Evolutionary conservation across 2,329 filamentous ascomycete species (phyloP).

Genomic region (Magnaporthales sp.): DNA sequence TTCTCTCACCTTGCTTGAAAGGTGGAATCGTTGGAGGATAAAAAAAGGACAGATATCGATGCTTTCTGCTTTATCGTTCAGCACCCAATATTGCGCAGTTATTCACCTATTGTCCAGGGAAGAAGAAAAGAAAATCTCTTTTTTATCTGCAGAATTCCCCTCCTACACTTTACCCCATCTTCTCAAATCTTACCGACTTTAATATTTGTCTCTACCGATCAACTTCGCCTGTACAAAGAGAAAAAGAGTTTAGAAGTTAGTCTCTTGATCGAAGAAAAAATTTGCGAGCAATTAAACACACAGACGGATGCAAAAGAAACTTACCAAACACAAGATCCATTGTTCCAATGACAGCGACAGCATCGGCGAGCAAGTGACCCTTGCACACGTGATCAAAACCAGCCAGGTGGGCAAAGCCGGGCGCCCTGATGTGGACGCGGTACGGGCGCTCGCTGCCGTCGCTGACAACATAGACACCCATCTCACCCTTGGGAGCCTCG

Average conservation of each 20-base stretch:
- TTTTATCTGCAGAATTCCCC: slow-evolving; percentile 20
- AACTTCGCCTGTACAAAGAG: slow-evolving; percentile 42
- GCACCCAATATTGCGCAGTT: not conserved
- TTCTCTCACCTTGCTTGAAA: not conserved
- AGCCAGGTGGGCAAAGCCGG: slow-evolving; percentile 88
- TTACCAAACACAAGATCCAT: slow-evolving; percentile 87
- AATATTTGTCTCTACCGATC: slow-evolving; percentile 34
- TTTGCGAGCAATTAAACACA: no score
- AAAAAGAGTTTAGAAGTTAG: not conserved
- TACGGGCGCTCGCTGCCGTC: slow-evolving; percentile 96
- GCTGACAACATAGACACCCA: slow-evolving; percentile 94
- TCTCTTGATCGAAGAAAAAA: not conserved
- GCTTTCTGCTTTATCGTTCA: not conserved
- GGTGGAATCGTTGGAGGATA: not conserved
- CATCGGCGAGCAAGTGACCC: slow-evolving; percentile 91
- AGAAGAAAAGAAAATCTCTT: slow-evolving; percentile 18
- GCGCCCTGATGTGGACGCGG: slow-evolving; percentile 93
- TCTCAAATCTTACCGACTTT: not conserved
- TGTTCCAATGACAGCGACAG: slow-evolving; percentile 87
- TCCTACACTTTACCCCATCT: slow-evolving; percentile 4
- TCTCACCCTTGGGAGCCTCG: slow-evolving; percentile 99
- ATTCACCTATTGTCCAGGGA: not conserved
- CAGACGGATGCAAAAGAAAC: slow-evolving; percentile 17
- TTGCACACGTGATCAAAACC: slow-evolving; percentile 91
- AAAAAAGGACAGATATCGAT: slow-evolving; percentile 1